Base-by-base conservation (phyloP, 2,329 filamentous ascomycete species). In the Fusarium mexicanum region DNA sequence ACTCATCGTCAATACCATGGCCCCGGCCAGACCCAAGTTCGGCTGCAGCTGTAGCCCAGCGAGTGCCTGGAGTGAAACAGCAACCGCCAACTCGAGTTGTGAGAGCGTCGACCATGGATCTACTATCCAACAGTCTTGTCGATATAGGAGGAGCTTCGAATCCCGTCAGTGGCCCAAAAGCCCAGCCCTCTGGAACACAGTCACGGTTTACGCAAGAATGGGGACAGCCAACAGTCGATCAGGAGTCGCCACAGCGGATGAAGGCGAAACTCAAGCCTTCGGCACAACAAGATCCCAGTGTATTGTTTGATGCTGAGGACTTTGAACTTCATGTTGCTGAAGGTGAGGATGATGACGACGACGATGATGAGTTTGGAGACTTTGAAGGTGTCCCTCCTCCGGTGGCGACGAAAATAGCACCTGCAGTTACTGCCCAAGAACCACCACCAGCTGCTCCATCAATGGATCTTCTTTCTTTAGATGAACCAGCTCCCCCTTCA, bases 241-340 rank as follows among this genome's bases (percentile, higher is more conserved):
- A 73, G 44, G 54, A 67, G 16, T 35, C 44, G 14, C 63, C 59
- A 38, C 58, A 64, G 35, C 71, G 66, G 20, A 64, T 77, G 37
- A 79, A 75, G 31, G 65, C 77, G 12, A 80, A 69, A 53, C 69
- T 75, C 31, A 80, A 73, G 60, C 41, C 62, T 14, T 71, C 77
- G 13, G 55, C 67, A 14, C 67, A 80, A 18, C 70, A 79, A 3
- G 82, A 89, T 48, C 81, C 87, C 5, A 88, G 90, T 72, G 87
- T 94, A 8, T 83, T 94, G 6, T 94, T 94, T 79, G 91, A 94
- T 80, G 91, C 88, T 41, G 87, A 88, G 47, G 87, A 90, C 57
- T 88, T 87, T 72, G 86, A 86, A 61, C 78, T 84, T 20, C 79
- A 84, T 40, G 79, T 77, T 6, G 80, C 78, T 10, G 83, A 83